Percentiles rank a stretch among this genome's conserved stretches.
Evolutionary conservation across 306 rosid species (phyloP).

Genomic region (Lagenaria siceraria): DNA sequence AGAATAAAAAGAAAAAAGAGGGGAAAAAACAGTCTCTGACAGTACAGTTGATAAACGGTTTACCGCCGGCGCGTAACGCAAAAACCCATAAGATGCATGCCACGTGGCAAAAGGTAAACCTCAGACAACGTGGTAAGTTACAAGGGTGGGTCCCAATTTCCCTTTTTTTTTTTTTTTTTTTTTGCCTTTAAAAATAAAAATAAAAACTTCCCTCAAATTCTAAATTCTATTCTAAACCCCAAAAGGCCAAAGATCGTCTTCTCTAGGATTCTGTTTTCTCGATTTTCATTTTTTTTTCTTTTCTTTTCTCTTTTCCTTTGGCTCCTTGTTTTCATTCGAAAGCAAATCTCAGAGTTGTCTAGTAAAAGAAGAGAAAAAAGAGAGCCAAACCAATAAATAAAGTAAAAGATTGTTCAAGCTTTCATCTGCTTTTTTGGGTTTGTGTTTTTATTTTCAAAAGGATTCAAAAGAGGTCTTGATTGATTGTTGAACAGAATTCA

Average conservation of each 20-base stretch:
- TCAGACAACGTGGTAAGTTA: background rate
- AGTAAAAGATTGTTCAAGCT: conserved; percentile 23
- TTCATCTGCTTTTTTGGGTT: conserved; percentile 23
- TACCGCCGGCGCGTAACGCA: conserved; percentile 15
- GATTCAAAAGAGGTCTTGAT: conserved; percentile 29
- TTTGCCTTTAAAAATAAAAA: no score
- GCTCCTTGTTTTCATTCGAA: conserved; percentile 9
- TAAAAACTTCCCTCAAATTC: background rate
- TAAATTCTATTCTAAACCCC: background rate
- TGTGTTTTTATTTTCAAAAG: conserved; percentile 13
- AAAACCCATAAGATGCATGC: background rate
- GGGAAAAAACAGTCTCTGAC: background rate
- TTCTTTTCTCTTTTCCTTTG: background rate
- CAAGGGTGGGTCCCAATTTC: conserved; percentile 19
- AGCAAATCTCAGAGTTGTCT: conserved; percentile 1
- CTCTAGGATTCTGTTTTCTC: conserved; percentile 1
- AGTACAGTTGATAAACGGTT: conserved; percentile 20
- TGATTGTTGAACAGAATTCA: conserved; percentile 17
- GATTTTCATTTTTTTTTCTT: background rate
- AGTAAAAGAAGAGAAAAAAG: background rate
- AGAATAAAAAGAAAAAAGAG: background rate
- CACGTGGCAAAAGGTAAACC: conserved; percentile 28
- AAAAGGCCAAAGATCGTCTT: background rate
- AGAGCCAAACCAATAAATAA: conserved; percentile 2
- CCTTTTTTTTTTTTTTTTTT: background rate